A percentile compares a stretch with the other conserved stretches of the same genome.
Evolutionary conservation across 352 stramenopile genomes (phyloP).

Genomic region (Globisporangium apiculatum): DNA sequence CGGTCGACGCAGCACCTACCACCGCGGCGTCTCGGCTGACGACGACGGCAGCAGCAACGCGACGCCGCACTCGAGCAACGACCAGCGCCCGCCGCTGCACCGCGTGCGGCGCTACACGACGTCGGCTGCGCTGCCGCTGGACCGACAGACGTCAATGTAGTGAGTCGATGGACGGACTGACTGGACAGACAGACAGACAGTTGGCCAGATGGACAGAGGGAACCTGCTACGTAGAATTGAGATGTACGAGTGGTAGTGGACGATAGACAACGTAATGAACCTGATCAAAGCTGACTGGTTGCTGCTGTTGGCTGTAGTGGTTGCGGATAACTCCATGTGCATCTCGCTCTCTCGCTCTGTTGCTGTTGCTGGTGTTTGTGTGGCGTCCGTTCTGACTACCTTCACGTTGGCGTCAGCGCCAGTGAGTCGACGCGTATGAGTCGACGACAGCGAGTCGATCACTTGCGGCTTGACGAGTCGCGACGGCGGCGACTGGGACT

Average conservation of each 20-base stretch:
- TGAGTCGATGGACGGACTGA: neutral
- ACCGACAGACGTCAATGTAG: constrained; percentile 22
- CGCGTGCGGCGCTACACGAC: constrained; percentile 39
- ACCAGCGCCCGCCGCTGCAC: constrained; percentile 14
- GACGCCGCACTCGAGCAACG: constrained; percentile 13
- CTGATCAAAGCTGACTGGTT: too few species aligned
- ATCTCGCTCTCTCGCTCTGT: too few species aligned
- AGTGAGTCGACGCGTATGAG: neutral
- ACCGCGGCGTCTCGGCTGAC: neutral
- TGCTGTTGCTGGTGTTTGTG: too few species aligned
- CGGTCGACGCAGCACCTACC: neutral
- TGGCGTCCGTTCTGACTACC: too few species aligned
- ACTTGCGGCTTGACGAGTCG: neutral
- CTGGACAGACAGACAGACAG: neutral
- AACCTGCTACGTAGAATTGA: too few species aligned
- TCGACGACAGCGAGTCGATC: neutral
- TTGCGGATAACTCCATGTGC: too few species aligned
- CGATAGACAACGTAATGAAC: too few species aligned
- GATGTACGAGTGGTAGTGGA: too few species aligned
- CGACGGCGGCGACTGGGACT: neutral
- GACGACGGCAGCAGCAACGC: constrained; percentile 22
- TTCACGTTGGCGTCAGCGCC: too few species aligned
- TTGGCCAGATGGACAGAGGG: neutral
- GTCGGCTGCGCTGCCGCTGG: constrained; percentile 4
- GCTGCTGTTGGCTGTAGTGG: too few species aligned